phyloP scores from a whole-genome alignment of 352 stramenopile species.

The Globisporangium takayamanum region DNA sequence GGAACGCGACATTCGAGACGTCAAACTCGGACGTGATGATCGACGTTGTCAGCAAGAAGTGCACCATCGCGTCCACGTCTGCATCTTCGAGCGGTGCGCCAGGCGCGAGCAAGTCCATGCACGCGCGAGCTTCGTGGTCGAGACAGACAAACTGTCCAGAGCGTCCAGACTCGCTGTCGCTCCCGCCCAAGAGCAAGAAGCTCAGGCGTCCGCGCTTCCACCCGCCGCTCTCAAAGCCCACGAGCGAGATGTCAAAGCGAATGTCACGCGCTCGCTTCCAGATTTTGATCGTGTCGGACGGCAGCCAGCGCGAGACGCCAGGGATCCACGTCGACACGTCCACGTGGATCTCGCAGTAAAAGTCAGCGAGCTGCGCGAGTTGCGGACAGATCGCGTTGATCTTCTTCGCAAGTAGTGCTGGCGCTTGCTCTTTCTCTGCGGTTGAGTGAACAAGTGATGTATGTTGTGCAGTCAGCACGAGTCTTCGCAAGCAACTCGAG shows the following conservation, averaged over 20 bases:
- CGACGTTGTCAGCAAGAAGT: constrained; percentile 53
- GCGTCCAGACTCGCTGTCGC: constrained; percentile 2
- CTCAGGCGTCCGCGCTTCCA: constrained; percentile 64
- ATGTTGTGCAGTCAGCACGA: too few relatives aligned
- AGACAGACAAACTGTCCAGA: constrained; percentile 42
- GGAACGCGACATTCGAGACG: constrained; percentile 27
- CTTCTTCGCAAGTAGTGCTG: constrained; percentile 42
- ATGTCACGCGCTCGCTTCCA: constrained; percentile 60
- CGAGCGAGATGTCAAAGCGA: constrained; percentile 57
- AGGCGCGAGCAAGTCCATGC: constrained; percentile 35
- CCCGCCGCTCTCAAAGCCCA: constrained; percentile 52
- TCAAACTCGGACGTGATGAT: constrained; percentile 52
- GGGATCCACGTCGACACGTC: constrained; percentile 71
- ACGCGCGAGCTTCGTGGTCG: constrained; percentile 41
- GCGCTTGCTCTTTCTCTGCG: constrained; percentile 53
- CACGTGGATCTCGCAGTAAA: constrained; percentile 60
- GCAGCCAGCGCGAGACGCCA: constrained; percentile 57
- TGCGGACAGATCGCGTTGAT: constrained; percentile 37
- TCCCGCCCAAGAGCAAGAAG: constrained; percentile 41
- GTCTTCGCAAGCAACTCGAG: neutral
- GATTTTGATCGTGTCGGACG: constrained; percentile 69
- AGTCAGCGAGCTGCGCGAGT: constrained; percentile 43
- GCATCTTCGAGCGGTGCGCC: constrained; percentile 19
- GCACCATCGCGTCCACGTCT: constrained; percentile 48
- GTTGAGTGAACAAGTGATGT: neutral